These are phyloP conservation scores for Fusarium brachygibbosum DNA, from an alignment of 2,329 filamentous ascomycete genomes.

Conservation along the genomic window DNA sequence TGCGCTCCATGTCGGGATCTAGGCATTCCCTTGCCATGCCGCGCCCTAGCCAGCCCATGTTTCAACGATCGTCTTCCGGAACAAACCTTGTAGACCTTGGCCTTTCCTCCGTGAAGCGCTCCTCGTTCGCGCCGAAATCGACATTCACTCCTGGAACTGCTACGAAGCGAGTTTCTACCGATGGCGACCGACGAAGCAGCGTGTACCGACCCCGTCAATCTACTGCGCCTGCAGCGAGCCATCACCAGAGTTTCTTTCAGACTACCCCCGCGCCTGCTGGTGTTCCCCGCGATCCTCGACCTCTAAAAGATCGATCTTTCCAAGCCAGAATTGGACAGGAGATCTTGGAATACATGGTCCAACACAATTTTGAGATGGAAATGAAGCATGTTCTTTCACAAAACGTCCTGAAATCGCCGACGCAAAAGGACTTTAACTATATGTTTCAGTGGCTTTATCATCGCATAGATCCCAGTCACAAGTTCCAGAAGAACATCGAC, in stretches of 20 bases:
- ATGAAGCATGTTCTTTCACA: conserved; percentile 95
- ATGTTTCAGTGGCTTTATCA: conserved; percentile 99
- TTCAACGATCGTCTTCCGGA: conserved; percentile 86
- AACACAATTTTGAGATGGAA: conserved; percentile 97
- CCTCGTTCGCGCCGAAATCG: conserved; percentile 83
- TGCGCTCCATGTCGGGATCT: conserved; percentile 84
- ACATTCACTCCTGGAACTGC: conserved; percentile 68
- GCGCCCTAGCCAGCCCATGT: conserved; percentile 87
- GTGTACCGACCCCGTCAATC: conserved; percentile 81
- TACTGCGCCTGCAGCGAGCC: conserved; percentile 73
- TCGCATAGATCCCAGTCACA: conserved; percentile 92
- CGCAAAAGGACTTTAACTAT: conserved; percentile 96
- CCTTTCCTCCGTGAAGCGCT: conserved; percentile 85
- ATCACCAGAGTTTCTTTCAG: conserved; percentile 97
- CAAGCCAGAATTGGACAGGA: conserved; percentile 89
- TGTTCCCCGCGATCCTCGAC: conserved; percentile 87
- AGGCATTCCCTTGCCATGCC: conserved; percentile 87
- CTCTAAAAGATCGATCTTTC: conserved; percentile 83
- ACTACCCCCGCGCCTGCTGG: conserved; percentile 85
- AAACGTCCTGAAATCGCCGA: conserved; percentile 92
- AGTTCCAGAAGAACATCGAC: conserved; percentile 94
- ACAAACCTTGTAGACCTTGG: conserved; percentile 83
- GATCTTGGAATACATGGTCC: conserved; percentile 88
- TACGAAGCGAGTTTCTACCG: conserved; percentile 60
- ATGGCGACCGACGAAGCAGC: conserved; percentile 79